These are phyloP conservation scores for Thoreauomyces humboldtii DNA, from an alignment of 192 early-diverging fungal species.

Conservation along the genomic window DNA sequence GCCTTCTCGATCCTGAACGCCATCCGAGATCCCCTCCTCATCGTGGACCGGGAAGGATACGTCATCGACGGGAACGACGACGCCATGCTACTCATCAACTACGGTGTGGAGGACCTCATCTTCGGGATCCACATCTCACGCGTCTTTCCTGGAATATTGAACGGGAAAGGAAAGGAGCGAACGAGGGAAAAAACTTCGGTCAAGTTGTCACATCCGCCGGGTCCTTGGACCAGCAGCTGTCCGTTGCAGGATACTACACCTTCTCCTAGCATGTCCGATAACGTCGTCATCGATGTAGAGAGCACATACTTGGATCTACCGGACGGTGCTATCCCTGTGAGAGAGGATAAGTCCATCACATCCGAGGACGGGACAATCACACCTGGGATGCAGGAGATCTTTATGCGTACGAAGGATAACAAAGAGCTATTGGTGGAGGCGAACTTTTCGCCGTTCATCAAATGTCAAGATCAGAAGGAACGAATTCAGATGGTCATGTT, in stretches of 20 bases:
- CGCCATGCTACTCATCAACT: constrained; percentile 6
- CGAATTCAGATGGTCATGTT: constrained; percentile 33
- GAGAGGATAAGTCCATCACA: neutral
- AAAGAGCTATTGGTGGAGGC: constrained; percentile 26
- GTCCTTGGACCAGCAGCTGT: constrained; percentile 12
- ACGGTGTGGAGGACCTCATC: constrained; percentile 15
- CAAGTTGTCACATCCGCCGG: constrained; percentile 19
- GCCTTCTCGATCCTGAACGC: constrained; percentile 16
- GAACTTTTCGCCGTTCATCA: constrained; percentile 33
- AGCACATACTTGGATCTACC: constrained; percentile 17
- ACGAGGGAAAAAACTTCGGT: constrained; percentile 1
- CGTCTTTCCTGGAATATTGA: constrained; percentile 4
- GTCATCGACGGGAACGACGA: constrained; percentile 27
- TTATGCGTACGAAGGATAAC: constrained; percentile 24
- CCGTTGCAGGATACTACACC: neutral
- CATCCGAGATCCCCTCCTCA: constrained; percentile 23
- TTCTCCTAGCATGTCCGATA: neutral
- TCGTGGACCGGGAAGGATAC: constrained; percentile 24
- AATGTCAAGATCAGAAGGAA: constrained; percentile 19
- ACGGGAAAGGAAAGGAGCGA: neutral
- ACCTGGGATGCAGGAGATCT: constrained; percentile 22
- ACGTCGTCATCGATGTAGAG: constrained; percentile 18
- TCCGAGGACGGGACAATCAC: neutral
- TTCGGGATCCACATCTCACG: constrained; percentile 14
- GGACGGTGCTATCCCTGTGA: neutral